A percentile compares a stretch with the other conserved stretches of the same genome.
phyloP scores from a whole-genome alignment of 768 basidiomycete species.

The Galerina sulciceps region DNA sequence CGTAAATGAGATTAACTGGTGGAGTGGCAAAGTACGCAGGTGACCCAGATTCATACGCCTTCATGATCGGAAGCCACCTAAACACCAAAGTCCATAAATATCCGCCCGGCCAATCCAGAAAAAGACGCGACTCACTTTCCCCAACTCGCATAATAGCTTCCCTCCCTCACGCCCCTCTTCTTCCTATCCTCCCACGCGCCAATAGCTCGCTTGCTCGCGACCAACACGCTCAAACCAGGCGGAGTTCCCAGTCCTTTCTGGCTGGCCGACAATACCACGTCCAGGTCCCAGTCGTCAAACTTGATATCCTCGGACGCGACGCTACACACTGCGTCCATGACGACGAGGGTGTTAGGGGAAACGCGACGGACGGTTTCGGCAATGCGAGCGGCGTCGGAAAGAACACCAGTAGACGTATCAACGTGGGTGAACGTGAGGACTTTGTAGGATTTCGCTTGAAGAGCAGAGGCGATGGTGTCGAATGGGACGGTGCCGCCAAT shows the following conservation, averaged over 20 bases:
- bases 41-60: constrained; percentile 81
- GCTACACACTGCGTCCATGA: constrained; percentile 94
- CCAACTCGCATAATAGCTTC: constrained; percentile 89
- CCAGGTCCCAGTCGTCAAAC: constrained; percentile 93
- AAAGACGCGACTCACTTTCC: constrained; percentile 17
- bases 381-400: constrained; percentile 82
- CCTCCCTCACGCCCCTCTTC: constrained; percentile 23
- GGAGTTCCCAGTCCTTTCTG: constrained; percentile 95
- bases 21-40: constrained; percentile 95
- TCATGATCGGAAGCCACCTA: constrained; percentile 94
- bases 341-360: constrained; percentile 86
- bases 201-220: constrained; percentile 81
- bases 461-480: constrained; percentile 65
- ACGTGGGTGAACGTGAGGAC: constrained; percentile 94
- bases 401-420: constrained; percentile 90
- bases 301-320: constrained; percentile 95
- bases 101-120: neutral
- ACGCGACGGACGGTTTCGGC: constrained; percentile 71
- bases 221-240: constrained; percentile 88
- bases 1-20: constrained; percentile 92
- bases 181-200: constrained; percentile 47
- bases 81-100: neutral
- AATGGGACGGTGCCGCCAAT: constrained; percentile 77
- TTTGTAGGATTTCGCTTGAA: constrained; percentile 84
- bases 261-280: constrained; percentile 83